A percentile compares a stretch with the other conserved stretches of the same genome.
phyloP scores from a whole-genome alignment of 192 early-diverging fungal genomes.

The Pilaira anomala region DNA sequence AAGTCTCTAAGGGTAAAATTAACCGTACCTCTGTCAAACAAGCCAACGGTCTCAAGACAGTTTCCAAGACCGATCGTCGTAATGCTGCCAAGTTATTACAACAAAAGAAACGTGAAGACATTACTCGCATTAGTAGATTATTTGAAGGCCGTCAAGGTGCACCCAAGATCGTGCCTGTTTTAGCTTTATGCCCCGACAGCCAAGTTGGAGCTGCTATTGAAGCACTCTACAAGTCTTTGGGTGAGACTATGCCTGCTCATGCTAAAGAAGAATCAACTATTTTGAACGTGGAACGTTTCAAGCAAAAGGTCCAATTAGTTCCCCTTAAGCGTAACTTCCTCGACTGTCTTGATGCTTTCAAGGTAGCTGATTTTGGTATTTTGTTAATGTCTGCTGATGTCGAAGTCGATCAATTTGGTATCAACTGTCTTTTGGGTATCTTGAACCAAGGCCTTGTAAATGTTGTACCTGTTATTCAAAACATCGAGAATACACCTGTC shows the following conservation, averaged over 20 bases:
- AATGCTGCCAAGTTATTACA: conserved; percentile 78
- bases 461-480: conserved; percentile 67
- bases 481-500: conserved; percentile 57
- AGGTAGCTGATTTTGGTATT: conserved; percentile 88
- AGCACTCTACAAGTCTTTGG: conserved; percentile 48
- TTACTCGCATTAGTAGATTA: conserved; percentile 67
- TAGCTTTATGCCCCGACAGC: conserved; percentile 85
- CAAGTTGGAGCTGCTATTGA: conserved; percentile 50
- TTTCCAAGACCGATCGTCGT: conserved; percentile 70
- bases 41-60: conserved; percentile 35
- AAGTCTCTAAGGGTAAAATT: conserved; percentile 78
- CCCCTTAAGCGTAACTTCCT: conserved; percentile 74
- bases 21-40: conserved; percentile 61
- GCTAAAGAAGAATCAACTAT: conserved; percentile 4
- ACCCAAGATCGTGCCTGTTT: conserved; percentile 87
- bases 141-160: conserved; percentile 80
- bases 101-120: conserved; percentile 76
- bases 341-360: conserved; percentile 84
- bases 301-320: conserved; percentile 86
- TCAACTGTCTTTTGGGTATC: conserved; percentile 76
- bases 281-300: conserved; percentile 75
- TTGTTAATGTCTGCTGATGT: conserved; percentile 83
- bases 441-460: conserved; percentile 85
- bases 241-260: conserved; percentile 24
- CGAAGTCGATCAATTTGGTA: conserved; percentile 94